Base-by-base conservation (phyloP, 805 yeast species). In the Kodamaea jinghongensis region DNA sequence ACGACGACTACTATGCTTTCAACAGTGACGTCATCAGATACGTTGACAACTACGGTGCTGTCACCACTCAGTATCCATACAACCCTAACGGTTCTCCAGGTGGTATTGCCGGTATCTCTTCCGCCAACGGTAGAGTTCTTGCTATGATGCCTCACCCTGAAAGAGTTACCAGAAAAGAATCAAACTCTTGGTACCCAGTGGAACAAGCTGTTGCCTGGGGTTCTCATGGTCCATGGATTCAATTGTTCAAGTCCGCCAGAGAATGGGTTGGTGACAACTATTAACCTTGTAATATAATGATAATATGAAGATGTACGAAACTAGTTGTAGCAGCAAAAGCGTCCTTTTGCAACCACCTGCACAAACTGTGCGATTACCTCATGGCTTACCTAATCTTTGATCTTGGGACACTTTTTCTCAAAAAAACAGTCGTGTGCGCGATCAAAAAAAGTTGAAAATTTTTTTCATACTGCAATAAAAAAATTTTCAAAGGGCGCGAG, bases 91-190 rank as follows among this genome's bases (percentile, higher is more conserved):
- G 99, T 31, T 87, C 97, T 10, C 87, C 93, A 31, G 78, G 76
- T 40, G 97, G 96, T 65, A 86, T 93, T 53, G 85, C 96, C 28
- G 99, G 97, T 73, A 79, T 93, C 41, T 74, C 83, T 47, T 80
- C 90, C 39, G 87, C 88, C 38, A 88, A 86, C 58, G 98, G 98
- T 48, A 82, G 99, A 63, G 97, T 93, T 3, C 71, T 93, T 54
- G 97, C 97, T 4, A 79, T 93, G 89, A 93, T 93, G 99, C 99
- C 99, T 34, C 99, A 93, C 63, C 99, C 99, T 16, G 99, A 93
- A 68, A 86, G 99, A 70, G 93, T 86, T 37, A 75, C 82, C 42
- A 78, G 96, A 68, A 71, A 82, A 58, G 96, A 86, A 63, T 72
- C 95, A 41, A 91, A 91, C 69, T 88, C 97, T 3, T 91, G 87